Base-by-base conservation (phyloP, 208 protist species). In the Blastocrithidia nonstop region DNA sequence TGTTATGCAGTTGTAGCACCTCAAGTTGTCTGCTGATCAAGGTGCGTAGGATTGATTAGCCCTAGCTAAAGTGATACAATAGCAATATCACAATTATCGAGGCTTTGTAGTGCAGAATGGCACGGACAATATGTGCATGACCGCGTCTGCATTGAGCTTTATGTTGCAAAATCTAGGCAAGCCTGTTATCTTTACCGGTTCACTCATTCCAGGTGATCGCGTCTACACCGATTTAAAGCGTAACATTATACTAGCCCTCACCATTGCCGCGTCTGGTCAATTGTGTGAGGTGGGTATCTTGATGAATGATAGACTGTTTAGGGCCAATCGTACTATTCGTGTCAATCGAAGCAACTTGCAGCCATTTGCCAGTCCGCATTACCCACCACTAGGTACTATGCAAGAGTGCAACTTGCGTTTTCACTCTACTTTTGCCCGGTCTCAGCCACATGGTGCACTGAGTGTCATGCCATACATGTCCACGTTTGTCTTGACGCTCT, bases 81-180 rank as follows among this genome's bases (percentile, higher is more conserved):
- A 57, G 11, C 47, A 93, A 28, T 97, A 95, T 53, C 40, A 88
- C 38, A 19, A 67, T 9, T 98, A 96, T 70, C 71, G 95, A 57
- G 95, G 94, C n/a, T 99, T 99, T 65, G 95, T 99, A 28, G 71
- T 98, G 17, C 49, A 97, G 24, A 93, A 95, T 37, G 94, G 96
- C 11, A 96, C 87, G 1, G 95, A 98, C 70, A 97, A 86, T 21
- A 96, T 98, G 87, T 68, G 89, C 11, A 82, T 88, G 49, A 97
- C 94, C 16, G 81, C 95, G 5, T 88, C 71, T 29, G 95, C 94
- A 17, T 61, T 98, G 17, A 93, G 88, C 44, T 99, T 98, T 60
- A 86, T 98, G 53, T 72, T 99, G 0, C 82, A 97, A 44, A 97
- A 98, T 63, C 61, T 98, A 1, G 80, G 71, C 24, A 98, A 98